Conservation (phyloP, 1,284 basidiomycete genomes). For the Puccinia polysora region DNA sequence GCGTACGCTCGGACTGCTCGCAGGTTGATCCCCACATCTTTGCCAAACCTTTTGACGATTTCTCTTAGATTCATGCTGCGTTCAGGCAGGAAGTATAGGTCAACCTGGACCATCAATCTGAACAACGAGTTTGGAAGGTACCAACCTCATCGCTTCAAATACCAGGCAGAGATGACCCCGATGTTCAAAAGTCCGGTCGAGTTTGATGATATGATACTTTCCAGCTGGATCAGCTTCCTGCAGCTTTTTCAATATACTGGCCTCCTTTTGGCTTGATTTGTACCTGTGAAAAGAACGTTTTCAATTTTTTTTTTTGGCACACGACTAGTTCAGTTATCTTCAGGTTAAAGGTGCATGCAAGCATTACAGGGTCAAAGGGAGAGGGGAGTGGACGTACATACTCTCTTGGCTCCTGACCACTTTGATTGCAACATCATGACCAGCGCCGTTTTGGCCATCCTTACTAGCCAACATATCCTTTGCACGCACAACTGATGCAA, state of each 20-base stretch:
- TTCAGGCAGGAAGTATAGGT: constrained; percentile 14
- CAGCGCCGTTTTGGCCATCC: constrained; percentile 54
- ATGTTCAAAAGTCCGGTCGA: constrained; percentile 92
- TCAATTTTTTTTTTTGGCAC: constrained; percentile 1
- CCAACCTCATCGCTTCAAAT: constrained; percentile 84
- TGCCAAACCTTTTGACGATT: constrained; percentile 97
- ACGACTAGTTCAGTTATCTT: neutral
- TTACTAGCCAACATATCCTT: constrained; percentile 32
- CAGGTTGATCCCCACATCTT: constrained; percentile 93
- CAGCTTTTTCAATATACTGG: constrained; percentile 77
- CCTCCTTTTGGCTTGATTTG: constrained; percentile 90
- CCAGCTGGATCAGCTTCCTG: constrained; percentile 87
- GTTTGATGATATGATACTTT: constrained; percentile 87
- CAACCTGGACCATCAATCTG: constrained; percentile 3
- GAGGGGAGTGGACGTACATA: constrained; percentile 65
- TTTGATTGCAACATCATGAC: constrained; percentile 93
- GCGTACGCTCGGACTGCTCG: constrained; percentile 95
- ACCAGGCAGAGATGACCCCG: constrained; percentile 94
- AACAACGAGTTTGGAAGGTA: constrained; percentile 36
- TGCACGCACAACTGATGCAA: constrained; percentile 83
- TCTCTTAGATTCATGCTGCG: constrained; percentile 93
- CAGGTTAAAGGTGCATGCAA: neutral
- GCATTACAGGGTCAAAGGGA: neutral
- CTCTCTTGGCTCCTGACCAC: constrained; percentile 93
- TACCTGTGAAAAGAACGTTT: constrained; percentile 61